A percentile compares a stretch with the other conserved stretches of the same genome.
Evolutionary conservation across 2,329 filamentous ascomycete genomes (phyloP).

Genomic region (Paecilomyces niveus): DNA sequence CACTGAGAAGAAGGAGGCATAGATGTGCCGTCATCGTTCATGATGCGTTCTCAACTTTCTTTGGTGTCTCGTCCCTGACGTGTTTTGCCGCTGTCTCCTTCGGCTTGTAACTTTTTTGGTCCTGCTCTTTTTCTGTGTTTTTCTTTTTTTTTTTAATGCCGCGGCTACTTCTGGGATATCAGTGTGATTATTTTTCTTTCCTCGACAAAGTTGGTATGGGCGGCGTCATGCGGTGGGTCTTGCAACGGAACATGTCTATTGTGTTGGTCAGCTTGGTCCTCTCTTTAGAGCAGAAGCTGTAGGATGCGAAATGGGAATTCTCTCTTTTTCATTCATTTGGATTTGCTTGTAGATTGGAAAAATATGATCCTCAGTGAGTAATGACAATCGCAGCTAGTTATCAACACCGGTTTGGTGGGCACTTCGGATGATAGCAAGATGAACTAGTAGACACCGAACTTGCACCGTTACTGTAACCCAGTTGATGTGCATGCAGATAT

Average conservation of each 20-base stretch:
- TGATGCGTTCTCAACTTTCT: constrained; percentile 4
- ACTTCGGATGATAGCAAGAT: too few species aligned
- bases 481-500: background rate
- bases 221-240: constrained; percentile 32
- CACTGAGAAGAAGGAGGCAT: constrained; percentile 30
- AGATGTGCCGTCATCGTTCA: constrained; percentile 5
- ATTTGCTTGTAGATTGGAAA: background rate
- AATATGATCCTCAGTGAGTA: background rate
- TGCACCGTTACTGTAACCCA: background rate
- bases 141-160: constrained; percentile 15
- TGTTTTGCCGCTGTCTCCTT: constrained; percentile 10
- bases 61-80: constrained; percentile 12
- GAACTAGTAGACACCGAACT: background rate
- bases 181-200: constrained; percentile 13
- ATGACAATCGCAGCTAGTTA: background rate
- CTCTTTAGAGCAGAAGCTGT: background rate
- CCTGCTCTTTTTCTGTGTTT: constrained; percentile 21
- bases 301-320: background rate
- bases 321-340: constrained; percentile 1
- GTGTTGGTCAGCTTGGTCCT: constrained; percentile 1
- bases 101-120: constrained; percentile 16
- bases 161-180: constrained; percentile 17
- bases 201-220: constrained; percentile 20
- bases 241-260: constrained; percentile 19
- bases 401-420: too few species aligned